Base-by-base conservation (phyloP, 257 asterid genomes). In the Nicotiana noctiflora region DNA sequence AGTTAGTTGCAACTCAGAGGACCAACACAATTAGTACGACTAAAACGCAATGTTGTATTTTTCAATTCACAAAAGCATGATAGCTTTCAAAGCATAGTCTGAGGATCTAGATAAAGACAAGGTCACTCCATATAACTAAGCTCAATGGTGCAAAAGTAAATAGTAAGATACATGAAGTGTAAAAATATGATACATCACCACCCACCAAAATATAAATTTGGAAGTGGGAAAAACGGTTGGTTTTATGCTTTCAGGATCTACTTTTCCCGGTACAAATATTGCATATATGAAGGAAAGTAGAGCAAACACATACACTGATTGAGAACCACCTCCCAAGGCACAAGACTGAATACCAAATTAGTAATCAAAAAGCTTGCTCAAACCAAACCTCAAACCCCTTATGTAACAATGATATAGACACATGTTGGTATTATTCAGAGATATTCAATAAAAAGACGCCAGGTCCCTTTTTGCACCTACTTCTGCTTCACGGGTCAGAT, bases 1-100 rank as follows among this genome's bases (percentile, higher is more conserved):
- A 23, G 23, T 72, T 23, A 37, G 46, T 37, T 95, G 97, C 63
- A 83, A 79, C 72, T 72, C 78, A 46, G 44, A 14, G 23, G 23
- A 46, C 15, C 78, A 49, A 46, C 23, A 49, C 79, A 25, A 3
- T 25, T 23, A 49, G 79, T 9, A 49, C 19, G 13, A 49, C 37
- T 72, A 72, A n/a, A 15, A 40, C 13, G 3, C 61, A 14, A 51
- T 74, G 61, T 7, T 74, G 23, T 23, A 25, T 1, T 49, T 49
- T 49, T 44, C 79, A 74, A 74, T 49, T 72, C 5, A 74, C 5
- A 13, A n/a, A 27, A 70, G 7, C 14, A 15, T 44, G 59, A 44
- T 12, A 15, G 23, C 23, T 46, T 49, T 49, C 61, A 2, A 74
- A 14, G 15, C 21, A 49, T 17, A 14, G 61, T 21, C 40, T 49